Conservation (phyloP, 768 basidiomycete species). For the Rhodotorula babjevae region DNA sequence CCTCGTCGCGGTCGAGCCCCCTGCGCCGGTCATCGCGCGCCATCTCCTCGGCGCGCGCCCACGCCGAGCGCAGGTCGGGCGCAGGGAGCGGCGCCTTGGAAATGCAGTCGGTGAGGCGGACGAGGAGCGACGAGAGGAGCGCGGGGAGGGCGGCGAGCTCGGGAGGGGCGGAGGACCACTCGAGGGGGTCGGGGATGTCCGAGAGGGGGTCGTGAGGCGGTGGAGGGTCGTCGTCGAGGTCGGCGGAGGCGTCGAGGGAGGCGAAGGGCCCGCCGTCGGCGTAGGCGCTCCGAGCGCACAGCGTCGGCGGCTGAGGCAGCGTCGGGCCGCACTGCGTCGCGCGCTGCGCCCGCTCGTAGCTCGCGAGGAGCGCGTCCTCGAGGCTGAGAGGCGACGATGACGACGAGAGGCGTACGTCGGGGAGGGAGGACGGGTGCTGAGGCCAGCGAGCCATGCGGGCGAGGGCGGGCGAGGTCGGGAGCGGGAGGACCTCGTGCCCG, state of each 20-base stretch:
- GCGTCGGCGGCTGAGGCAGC: neutral
- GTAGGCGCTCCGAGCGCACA: conserved; percentile 14
- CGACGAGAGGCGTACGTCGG: neutral
- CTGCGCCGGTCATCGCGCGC: neutral
- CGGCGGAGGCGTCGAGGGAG: neutral
- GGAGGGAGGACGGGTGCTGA: neutral
- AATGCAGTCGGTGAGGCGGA: conserved; percentile 10
- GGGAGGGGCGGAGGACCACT: neutral
- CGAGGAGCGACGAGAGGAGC: neutral
- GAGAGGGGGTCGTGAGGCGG: neutral
- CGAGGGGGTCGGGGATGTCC: neutral
- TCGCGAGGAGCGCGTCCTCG: neutral
- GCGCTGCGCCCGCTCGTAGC: neutral
- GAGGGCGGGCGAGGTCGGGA: conserved; percentile 5
- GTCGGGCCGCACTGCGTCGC: too few relatives aligned
- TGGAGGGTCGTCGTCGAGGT: neutral
- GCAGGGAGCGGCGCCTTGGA: conserved; percentile 18
- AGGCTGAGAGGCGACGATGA: neutral
- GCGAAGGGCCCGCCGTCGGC: conserved; percentile 6
- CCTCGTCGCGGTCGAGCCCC: neutral
- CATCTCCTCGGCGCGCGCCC: neutral
- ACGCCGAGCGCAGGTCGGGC: conserved; percentile 1
- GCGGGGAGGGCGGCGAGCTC: neutral
- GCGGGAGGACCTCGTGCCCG: neutral
- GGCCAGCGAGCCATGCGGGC: conserved; percentile 26